Base-by-base conservation (phyloP, 2,329 filamentous ascomycete genomes). In the Fusarium setosum region DNA sequence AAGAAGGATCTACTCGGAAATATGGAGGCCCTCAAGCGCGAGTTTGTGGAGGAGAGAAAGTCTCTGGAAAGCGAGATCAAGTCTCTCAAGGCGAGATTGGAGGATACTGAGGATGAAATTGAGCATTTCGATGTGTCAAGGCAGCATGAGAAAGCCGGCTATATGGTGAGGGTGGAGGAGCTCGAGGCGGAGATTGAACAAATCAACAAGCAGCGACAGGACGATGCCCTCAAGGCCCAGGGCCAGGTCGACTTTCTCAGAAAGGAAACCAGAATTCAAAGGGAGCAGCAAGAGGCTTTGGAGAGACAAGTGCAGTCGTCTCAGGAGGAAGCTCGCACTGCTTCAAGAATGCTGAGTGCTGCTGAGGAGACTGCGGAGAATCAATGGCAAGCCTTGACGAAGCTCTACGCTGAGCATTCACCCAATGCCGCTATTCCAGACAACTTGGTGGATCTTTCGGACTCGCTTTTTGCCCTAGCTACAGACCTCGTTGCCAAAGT, bases 1-100 rank as follows among this genome's bases (percentile, higher is more conserved):
- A 99, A 99, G 77, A 92, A 92, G 70, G 96, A 98, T 76, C 87
- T 99, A 10, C 89, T 99, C 79, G 91, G 93, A 67, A 99, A 99
- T 73, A 93, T 99, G 81, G 94, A 98, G 74, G 91, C 94, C 12
- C 87, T 96, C 67, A 93, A 97, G 77, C 89, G 88, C 23, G 96
- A 98, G 73, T 97, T 97, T 69, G 84, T 92, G 32, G 89, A 90
- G 48, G 95, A 98, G 77, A 88, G 96, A 35, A 93, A 92, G 72
- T 91, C 90, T 10, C 83, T 98, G 1, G 92, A 97, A 69, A 84
- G 88, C 15, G 94, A 98, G 74, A 89, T 96, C 57, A 90, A 89
- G 69, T 86, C 87, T 13, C 85, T 94, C 57, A 94, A 91, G 73
- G 84, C 90, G 53, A 91, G 90, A 51, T 82, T 96, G 1, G 96